Evolutionary conservation across 2,329 filamentous ascomycete species (phyloP), one percentile per base, ranked within the genome.

Genomic region (Amphichorda felina): DNA sequence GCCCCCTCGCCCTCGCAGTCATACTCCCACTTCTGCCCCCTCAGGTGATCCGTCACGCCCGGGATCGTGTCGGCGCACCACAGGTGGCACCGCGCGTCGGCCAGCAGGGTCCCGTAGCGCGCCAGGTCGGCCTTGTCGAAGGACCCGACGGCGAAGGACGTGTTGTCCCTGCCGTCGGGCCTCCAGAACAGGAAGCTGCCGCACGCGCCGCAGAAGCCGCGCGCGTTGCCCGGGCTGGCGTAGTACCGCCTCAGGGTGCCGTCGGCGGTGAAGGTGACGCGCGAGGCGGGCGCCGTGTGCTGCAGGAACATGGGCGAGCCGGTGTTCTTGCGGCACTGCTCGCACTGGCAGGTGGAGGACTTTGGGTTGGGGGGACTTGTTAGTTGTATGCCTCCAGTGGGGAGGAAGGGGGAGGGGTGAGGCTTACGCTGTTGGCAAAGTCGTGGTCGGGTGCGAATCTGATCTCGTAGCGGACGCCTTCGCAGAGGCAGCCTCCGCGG

Each of bases 401-500:
- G 17, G 17, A 13, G 8, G 14, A 8, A 6, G 5, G 11, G 6
- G 27, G n/a, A n/a, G 27, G 27, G 27, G 6, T 29, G 34, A 39
- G 14, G 36, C 45, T 34, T 48, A 61, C 59, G 21, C 43, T 41
- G 26, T 43, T 47, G 39, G 48, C 41, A 40, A 68, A 71, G 40
- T 70, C 57, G 38, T 68, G 63, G 35, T 57, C 50, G 1, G 48
- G 36, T 0, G 66, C 59, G 38, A 73, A 69, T 19, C 56, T 54
- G 29, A 69, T 51, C 16, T 51, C 55, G 47, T 72, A 73, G 34
- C 66, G 60, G 29, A 74, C 51, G 15, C 57, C 54, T 33, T 55
- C 56, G 46, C 70, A 73, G 33, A 73, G 57, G 43, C 69, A 74
- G 24, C 69, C 68, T 27, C 68, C 69, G 0, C 58, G 61, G 42